phyloP scores from a whole-genome alignment of 495 filamentous ascomycete genomes.

The Bathelium albidoporum region DNA sequence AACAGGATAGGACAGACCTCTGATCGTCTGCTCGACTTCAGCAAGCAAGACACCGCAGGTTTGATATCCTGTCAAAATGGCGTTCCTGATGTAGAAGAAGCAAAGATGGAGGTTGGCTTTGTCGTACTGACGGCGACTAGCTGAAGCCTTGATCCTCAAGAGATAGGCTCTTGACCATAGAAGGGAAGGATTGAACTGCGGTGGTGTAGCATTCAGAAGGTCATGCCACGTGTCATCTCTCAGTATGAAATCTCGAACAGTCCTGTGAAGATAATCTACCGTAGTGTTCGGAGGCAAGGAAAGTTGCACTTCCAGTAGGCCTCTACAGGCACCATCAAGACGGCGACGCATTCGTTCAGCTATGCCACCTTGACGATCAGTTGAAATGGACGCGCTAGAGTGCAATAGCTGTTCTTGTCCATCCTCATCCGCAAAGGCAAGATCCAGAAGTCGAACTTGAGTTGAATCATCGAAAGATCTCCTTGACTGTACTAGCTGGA shows the following conservation, averaged over 20 bases:
- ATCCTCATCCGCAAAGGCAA: neutral
- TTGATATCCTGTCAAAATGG: neutral
- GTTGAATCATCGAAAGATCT: neutral
- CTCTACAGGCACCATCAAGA: neutral
- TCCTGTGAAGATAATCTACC: neutral
- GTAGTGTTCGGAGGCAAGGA: neutral
- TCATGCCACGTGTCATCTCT: neutral
- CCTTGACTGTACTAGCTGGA: neutral
- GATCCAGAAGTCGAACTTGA: neutral
- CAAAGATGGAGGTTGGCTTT: neutral
- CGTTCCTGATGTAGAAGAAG: neutral
- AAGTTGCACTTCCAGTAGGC: neutral
- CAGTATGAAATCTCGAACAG: neutral
- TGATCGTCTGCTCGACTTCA: neutral
- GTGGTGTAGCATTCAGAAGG: neutral
- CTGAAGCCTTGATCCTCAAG: neutral
- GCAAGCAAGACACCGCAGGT: neutral
- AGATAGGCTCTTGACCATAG: neutral
- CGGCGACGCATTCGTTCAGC: neutral
- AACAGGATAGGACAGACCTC: neutral
- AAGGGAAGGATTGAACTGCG: neutral
- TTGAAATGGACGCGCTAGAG: neutral
- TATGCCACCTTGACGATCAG: neutral
- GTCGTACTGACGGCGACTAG: neutral
- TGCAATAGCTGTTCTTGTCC: neutral